A percentile compares a stretch with the other conserved stretches of the same genome.
These are phyloP conservation scores for Arabidopsis suecica DNA, from an alignment of 345 rosid genomes.

Conservation along the genomic window DNA sequence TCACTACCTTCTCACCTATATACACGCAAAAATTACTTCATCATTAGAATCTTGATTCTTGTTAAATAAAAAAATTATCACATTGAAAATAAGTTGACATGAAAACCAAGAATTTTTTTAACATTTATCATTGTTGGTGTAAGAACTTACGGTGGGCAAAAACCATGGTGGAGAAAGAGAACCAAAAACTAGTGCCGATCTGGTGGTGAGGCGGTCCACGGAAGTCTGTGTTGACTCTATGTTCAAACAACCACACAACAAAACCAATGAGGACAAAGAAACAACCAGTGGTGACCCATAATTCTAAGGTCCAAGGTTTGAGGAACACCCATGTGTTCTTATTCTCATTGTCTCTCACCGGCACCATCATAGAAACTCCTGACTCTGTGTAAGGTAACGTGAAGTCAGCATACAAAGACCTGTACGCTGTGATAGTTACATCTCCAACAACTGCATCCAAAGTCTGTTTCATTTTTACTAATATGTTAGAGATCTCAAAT, in stretches of 20 bases:
- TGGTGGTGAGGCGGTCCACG: slow-evolving; percentile 49
- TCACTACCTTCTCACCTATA: slow-evolving; percentile 46
- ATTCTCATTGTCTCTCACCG: slow-evolving; percentile 44
- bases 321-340: slow-evolving; percentile 72
- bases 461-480: slow-evolving; percentile 39
- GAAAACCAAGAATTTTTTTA: neutral
- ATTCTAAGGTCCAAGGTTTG: slow-evolving; percentile 63
- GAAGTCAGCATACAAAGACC: slow-evolving; percentile 63
- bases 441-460: slow-evolving; percentile 76
- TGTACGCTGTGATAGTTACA: slow-evolving; percentile 53
- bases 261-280: slow-evolving; percentile 66
- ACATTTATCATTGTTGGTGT: neutral
- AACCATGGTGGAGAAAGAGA: slow-evolving; percentile 47
- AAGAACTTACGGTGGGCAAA: slow-evolving; percentile 43
- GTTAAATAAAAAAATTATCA: neutral
- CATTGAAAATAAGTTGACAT: neutral
- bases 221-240: slow-evolving; percentile 69
- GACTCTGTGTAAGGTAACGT: slow-evolving; percentile 73
- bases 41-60: neutral
- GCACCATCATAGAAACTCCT: slow-evolving; percentile 76
- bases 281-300: slow-evolving; percentile 64
- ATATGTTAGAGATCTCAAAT: neutral
- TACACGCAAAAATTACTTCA: slow-evolving; percentile 18
- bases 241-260: slow-evolving; percentile 75
- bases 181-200: slow-evolving; percentile 45